phyloP scores from a whole-genome alignment of 2,329 filamentous ascomycete species.

The Colletotrichum tanaceti region DNA sequence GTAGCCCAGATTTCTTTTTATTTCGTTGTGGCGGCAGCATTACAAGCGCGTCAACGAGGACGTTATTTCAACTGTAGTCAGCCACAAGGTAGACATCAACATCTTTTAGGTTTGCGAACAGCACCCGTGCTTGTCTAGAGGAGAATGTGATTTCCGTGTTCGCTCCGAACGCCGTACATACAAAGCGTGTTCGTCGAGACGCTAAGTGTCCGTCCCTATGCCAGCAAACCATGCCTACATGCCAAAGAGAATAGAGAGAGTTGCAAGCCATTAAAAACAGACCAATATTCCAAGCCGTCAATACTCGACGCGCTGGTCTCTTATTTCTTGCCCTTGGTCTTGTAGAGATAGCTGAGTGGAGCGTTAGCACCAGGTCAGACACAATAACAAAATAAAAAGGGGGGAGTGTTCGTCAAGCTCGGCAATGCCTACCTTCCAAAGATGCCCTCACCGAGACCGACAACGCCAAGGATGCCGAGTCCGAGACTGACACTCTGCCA shows the following conservation, averaged over 20 bases:
- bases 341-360: constrained; percentile 50
- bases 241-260: constrained; percentile 34
- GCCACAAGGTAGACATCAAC: constrained; percentile 15
- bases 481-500: constrained; percentile 64
- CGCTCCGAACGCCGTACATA: constrained; percentile 39
- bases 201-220: constrained; percentile 20
- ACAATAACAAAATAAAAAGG: too few relatives aligned
- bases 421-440: constrained; percentile 59
- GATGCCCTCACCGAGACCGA: constrained; percentile 62
- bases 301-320: constrained; percentile 14
- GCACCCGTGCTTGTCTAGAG: constrained; percentile 16
- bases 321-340: constrained; percentile 50
- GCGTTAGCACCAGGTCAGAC: background rate
- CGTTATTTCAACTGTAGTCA: background rate
- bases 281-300: constrained; percentile 12
- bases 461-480: constrained; percentile 61
- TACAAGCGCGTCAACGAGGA: too few relatives aligned
- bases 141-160: constrained; percentile 35
- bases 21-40: background rate
- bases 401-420: too few relatives aligned
- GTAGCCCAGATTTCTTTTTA: background rate
- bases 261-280: constrained; percentile 19
- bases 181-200: constrained; percentile 36
- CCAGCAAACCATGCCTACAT: constrained; percentile 31
- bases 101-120: background rate